These are phyloP conservation scores for Musa beccarii DNA, from an alignment of 176 grass and related monocot species.

Conservation along the genomic window DNA sequence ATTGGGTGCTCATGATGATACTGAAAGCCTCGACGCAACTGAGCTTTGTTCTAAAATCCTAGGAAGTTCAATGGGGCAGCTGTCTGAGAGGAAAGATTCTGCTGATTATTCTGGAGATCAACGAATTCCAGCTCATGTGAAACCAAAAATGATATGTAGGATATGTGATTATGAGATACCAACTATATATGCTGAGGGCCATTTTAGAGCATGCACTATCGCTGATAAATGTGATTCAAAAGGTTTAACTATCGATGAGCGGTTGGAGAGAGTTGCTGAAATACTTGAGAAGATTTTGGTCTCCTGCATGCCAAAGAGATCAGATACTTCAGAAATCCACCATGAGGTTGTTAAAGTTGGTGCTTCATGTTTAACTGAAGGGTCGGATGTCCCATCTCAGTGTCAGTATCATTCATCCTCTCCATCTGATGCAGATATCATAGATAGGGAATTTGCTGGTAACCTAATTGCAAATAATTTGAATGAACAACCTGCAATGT, in stretches of 20 bases:
- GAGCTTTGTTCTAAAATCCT: conserved; percentile 1
- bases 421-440: conserved; percentile 21
- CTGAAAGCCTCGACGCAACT: conserved; percentile 35
- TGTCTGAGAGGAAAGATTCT: conserved; percentile 15
- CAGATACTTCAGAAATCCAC: conserved; percentile 7
- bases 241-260: conserved; percentile 59
- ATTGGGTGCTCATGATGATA: conserved; percentile 39
- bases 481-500: conserved; percentile 6
- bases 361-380: conserved; percentile 29
- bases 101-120: conserved; percentile 31
- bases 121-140: conserved; percentile 37
- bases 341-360: conserved; percentile 25
- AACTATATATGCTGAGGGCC: conserved; percentile 55
- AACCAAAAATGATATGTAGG: conserved; percentile 79
- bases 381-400: conserved; percentile 9
- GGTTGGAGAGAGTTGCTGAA: conserved; percentile 55
- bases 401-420: conserved; percentile 31
- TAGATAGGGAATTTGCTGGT: conserved; percentile 41
- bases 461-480: conserved; percentile 13
- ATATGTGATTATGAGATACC: conserved; percentile 97
- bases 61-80: conserved; percentile 15
- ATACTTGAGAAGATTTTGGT: conserved; percentile 62
- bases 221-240: conserved; percentile 84
- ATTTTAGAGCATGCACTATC: conserved; percentile 69
- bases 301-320: conserved; percentile 19